Evolutionary conservation across 208 protist genomes (phyloP), one percentile per base, ranked within the genome.

Genomic region (Trypanosoma brucei): DNA sequence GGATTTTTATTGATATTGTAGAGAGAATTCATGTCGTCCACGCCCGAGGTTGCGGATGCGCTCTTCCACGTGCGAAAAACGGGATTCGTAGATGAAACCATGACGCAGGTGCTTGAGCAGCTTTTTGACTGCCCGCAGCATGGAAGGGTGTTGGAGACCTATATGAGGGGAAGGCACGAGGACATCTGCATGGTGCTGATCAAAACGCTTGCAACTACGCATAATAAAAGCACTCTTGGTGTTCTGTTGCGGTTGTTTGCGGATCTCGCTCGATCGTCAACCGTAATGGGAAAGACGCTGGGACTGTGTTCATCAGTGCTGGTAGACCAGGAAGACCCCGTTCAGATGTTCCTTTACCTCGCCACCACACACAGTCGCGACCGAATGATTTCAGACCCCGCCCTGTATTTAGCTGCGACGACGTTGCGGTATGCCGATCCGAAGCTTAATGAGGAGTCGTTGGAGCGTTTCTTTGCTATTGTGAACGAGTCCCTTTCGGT

Each of bases 231-330:
- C 51, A 68, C 86, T 31, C 66, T 91, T 42, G 84, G 86, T 48
- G 91, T 83, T 64, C 39, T 80, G 31, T 68, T 95, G 48, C 86
- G 84, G 62, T 88, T 95, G 65, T 73, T 95, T 34, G 81, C 86
- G 0, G 86, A 95, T 60, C 65, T 95, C 14, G 78, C 86, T 7
- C 72, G 75, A 38, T 68, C 61, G 13, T 72, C 78, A 49, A 50
- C 60, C 22, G 48, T 36, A 8, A 64, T 95, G 33, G 85, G 73
- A 2, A 59, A 72, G n/a, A 70, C 86, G 63, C 68, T 93, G 13
- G 83, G 83, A 44, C 55, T 72, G 37, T 36, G 45, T 8, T 70
- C 83, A 9, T 63, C 83, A 2, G 55, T 66, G 49, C 62, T 77
- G 34, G 34, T 72, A 31, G 89, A 88, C 55, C 84, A 79, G 46